These are phyloP conservation scores for Fraxinus sp. DNA, from an alignment of 305 asterid species.

Conservation along the genomic window DNA sequence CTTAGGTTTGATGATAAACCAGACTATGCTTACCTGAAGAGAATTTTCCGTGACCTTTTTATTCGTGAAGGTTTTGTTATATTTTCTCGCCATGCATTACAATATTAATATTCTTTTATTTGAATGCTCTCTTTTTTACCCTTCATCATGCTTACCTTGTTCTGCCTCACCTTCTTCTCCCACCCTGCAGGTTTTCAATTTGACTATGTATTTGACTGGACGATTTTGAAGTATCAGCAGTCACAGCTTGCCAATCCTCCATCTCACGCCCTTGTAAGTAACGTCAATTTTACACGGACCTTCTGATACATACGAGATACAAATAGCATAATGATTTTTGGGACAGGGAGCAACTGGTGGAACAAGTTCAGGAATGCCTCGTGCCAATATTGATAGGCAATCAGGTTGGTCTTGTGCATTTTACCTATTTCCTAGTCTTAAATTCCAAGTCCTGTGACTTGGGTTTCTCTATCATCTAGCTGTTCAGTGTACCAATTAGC, in stretches of 20 bases:
- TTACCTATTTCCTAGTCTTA: neutral
- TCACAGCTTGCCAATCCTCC: conserved; percentile 80
- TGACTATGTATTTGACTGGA: conserved; percentile 88
- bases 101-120: neutral
- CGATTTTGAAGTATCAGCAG: conserved; percentile 77
- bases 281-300: conserved; percentile 7
- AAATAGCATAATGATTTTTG: conserved; percentile 23
- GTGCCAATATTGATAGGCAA: conserved; percentile 52
- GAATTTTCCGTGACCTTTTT: conserved; percentile 80
- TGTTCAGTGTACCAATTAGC: neutral
- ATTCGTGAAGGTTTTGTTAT: conserved; percentile 70
- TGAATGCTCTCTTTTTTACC: neutral
- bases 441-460: neutral
- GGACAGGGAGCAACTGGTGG: conserved; percentile 64
- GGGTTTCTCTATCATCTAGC: conserved; percentile 1
- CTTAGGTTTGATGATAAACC: conserved; percentile 81
- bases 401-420: conserved; percentile 41
- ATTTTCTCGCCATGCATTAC: neutral
- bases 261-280: conserved; percentile 66
- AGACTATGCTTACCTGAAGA: conserved; percentile 80
- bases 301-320: conserved; percentile 15
- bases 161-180: conserved; percentile 7
- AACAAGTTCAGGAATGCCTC: conserved; percentile 68
- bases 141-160: neutral
- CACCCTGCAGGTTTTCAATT: conserved; percentile 66